Evolutionary conservation across 2,329 filamentous ascomycete species (phyloP).

Genomic region (Sordariomycetes sp.): DNA sequence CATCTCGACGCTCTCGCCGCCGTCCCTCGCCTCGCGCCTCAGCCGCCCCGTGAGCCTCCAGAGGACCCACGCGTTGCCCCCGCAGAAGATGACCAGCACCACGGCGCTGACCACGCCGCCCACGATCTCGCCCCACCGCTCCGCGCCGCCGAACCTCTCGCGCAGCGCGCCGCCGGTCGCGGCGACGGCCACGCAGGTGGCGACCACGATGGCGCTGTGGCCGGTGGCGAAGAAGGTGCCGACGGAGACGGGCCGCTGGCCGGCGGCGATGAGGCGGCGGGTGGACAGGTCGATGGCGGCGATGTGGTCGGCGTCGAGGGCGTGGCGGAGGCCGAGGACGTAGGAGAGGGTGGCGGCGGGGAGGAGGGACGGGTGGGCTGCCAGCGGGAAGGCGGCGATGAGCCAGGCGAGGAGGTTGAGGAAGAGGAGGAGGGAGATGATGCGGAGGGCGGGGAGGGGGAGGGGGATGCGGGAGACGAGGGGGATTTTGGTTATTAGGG

Average conservation of each 20-base stretch:
- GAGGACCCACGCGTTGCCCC: constrained; percentile 80
- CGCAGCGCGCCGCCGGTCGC: constrained; percentile 79
- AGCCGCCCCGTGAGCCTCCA: constrained; percentile 65
- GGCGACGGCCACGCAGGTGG: constrained; percentile 86
- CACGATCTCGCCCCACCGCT: constrained; percentile 74
- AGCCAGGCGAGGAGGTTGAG: constrained; percentile 47
- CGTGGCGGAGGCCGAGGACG: constrained; percentile 81
- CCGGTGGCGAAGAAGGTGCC: constrained; percentile 92
- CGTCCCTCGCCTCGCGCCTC: constrained; percentile 42
- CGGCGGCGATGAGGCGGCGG: constrained; percentile 72
- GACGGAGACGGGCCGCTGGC: constrained; percentile 79
- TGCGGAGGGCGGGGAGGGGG: constrained; percentile 18
- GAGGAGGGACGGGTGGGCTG: constrained; percentile 50
- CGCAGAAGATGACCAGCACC: constrained; percentile 71
- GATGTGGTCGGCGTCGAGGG: constrained; percentile 91
- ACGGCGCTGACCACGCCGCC: constrained; percentile 78
- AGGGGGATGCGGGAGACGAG: not conserved
- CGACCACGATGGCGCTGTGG: constrained; percentile 83
- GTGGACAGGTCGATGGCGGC: constrained; percentile 91
- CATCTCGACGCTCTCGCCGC: constrained; percentile 12
- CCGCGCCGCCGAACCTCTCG: constrained; percentile 70
- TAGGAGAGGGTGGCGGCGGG: constrained; percentile 79
- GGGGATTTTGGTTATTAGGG: not conserved
- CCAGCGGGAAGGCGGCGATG: constrained; percentile 39
- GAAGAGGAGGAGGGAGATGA: constrained; percentile 38